Evolutionary conservation across 257 asterid species (phyloP).

Genomic region (Solanum commersonii): DNA sequence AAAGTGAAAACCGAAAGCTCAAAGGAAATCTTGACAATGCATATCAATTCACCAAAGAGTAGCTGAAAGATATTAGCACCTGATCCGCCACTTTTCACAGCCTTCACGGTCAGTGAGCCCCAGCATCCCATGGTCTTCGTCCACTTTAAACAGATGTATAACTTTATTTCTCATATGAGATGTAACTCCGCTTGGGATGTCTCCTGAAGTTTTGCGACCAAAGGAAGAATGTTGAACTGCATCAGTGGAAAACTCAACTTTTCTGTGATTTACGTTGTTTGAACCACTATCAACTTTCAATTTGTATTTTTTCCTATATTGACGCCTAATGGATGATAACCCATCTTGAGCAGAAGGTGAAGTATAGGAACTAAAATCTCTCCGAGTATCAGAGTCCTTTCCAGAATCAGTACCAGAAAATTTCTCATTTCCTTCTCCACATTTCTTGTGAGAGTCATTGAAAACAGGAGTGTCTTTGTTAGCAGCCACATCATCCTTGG

Average conservation of each 20-base stretch:
- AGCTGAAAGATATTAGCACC: constrained; percentile 28
- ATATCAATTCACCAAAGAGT: background rate
- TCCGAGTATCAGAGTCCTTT: constrained; percentile 18
- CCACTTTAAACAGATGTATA: constrained; percentile 3
- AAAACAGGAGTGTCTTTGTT: background rate
- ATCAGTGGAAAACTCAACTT: constrained; percentile 6
- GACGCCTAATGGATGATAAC: constrained; percentile 45
- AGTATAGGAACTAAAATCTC: constrained; percentile 19
- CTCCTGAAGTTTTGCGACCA: constrained; percentile 6
- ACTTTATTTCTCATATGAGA: background rate
- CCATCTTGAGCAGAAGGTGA: constrained; percentile 45
- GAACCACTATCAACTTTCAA: constrained; percentile 40
- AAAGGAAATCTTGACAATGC: background rate
- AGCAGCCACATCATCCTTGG: constrained; percentile 11
- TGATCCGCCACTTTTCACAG: constrained; percentile 80
- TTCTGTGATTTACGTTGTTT: constrained; percentile 16
- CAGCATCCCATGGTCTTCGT: constrained; percentile 26
- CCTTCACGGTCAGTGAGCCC: constrained; percentile 28
- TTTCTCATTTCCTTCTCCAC: constrained; percentile 12
- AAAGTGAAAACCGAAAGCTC: background rate
- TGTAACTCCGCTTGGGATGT: constrained; percentile 5
- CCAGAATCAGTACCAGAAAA: constrained; percentile 13
- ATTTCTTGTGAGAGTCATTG: background rate
- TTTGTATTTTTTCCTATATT: constrained; percentile 74
- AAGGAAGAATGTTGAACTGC: constrained; percentile 7